Percentiles rank a stretch among this genome's conserved stretches.
These are phyloP conservation scores for Nothomitra cinnamomea DNA, from an alignment of 2,329 filamentous ascomycete genomes.

Conservation along the genomic window DNA sequence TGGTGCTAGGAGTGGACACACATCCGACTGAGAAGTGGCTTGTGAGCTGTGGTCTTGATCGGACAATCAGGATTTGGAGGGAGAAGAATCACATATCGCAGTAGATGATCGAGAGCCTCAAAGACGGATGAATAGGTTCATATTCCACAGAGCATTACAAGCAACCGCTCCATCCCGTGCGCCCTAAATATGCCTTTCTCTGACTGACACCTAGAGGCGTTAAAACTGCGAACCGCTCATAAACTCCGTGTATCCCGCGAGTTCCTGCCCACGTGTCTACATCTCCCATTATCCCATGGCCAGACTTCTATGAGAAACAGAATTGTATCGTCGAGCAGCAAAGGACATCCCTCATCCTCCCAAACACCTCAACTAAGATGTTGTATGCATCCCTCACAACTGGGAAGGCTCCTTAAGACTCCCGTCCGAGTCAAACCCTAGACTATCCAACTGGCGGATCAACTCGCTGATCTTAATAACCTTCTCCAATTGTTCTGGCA, in stretches of 20 bases:
- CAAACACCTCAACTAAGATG: neutral
- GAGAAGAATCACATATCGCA: constrained; percentile 16
- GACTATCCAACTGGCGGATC: constrained; percentile 65
- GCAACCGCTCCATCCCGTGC: neutral
- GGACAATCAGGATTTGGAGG: constrained; percentile 44
- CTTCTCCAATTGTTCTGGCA: constrained; percentile 93
- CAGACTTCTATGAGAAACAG: too few relatives aligned
- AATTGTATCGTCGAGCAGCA: too few relatives aligned
- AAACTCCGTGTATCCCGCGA: too few relatives aligned
- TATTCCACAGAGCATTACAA: neutral
- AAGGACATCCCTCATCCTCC: neutral
- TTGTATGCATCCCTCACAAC: neutral
- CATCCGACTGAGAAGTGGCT: constrained; percentile 35
- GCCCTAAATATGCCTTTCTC: neutral
- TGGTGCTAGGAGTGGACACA: constrained; percentile 42
- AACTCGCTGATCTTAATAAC: constrained; percentile 95
- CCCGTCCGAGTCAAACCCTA: constrained; percentile 71
- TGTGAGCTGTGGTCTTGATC: constrained; percentile 45
- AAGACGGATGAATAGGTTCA: neutral
- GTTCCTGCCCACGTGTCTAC: too few relatives aligned
- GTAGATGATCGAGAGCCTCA: neutral
- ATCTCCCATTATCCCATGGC: too few relatives aligned
- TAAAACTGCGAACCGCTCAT: too few relatives aligned
- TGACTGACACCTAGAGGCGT: too few relatives aligned
- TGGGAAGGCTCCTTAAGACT: constrained; percentile 32